Evolutionary conservation across 2,329 filamentous ascomycete genomes (phyloP).

Genomic region (Aspergillus calidoustus): DNA sequence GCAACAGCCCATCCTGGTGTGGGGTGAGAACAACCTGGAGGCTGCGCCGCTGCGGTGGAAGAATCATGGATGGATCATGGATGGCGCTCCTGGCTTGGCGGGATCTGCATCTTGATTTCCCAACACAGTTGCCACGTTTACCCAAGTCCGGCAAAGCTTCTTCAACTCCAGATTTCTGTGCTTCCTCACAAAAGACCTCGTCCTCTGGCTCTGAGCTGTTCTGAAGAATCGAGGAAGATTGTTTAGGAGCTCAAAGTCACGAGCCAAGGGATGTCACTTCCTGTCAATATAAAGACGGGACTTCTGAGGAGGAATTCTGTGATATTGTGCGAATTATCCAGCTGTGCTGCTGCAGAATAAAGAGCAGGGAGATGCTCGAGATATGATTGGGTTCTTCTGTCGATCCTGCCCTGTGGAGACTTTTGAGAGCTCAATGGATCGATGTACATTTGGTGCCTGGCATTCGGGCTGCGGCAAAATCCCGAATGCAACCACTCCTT

Average conservation of each 20-base stretch:
- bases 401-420: background rate
- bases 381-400: background rate
- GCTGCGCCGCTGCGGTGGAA: background rate
- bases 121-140: slow-evolving; percentile 20
- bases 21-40: background rate
- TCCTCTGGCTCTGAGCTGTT: background rate
- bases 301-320: too few species aligned
- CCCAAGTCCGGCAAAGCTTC: slow-evolving; percentile 21
- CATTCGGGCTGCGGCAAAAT: background rate
- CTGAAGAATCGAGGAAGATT: background rate
- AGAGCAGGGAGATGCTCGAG: background rate
- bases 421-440: background rate
- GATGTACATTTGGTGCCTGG: slow-evolving; percentile 6
- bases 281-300: too few species aligned
- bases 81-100: slow-evolving; percentile 8
- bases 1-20: background rate
- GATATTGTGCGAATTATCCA: too few species aligned
- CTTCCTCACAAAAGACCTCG: background rate
- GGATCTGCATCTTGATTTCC: slow-evolving; percentile 23
- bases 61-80: background rate
- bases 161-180: background rate
- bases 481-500: background rate
- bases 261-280: background rate
- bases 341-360: background rate
- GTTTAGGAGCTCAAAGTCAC: background rate